Conservation (phyloP, 2,329 filamentous ascomycete genomes). For the Stachybotrys elegans region DNA sequence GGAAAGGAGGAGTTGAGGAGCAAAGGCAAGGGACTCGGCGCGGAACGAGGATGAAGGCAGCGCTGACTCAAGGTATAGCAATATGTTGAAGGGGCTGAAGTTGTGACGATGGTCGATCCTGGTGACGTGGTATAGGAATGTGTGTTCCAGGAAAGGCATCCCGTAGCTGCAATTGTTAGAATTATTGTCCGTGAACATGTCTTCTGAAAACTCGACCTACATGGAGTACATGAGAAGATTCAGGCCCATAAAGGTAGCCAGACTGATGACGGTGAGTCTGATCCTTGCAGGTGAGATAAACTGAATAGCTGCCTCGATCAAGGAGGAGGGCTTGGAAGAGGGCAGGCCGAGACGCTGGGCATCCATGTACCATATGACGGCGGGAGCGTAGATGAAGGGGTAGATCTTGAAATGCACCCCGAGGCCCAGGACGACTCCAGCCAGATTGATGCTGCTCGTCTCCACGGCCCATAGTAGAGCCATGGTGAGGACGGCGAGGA, state of each 20-base stretch:
- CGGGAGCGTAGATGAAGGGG: slow-evolving; percentile 88
- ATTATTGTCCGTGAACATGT: too few relatives aligned
- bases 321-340: slow-evolving; percentile 11
- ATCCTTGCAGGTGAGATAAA: slow-evolving; percentile 54
- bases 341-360: slow-evolving; percentile 33
- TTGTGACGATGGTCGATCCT: slow-evolving; percentile 97
- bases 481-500: slow-evolving; percentile 80
- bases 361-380: slow-evolving; percentile 78
- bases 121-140: slow-evolving; percentile 86
- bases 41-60: slow-evolving; percentile 35
- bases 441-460: slow-evolving; percentile 54
- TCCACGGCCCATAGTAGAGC: slow-evolving; percentile 79
- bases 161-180: slow-evolving; percentile 57
- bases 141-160: slow-evolving; percentile 77
- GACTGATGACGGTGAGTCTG: slow-evolving; percentile 56
- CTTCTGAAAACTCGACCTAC: slow-evolving; percentile 52
- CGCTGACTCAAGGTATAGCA: slow-evolving; percentile 82
- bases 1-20: slow-evolving; percentile 81
- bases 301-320: slow-evolving; percentile 16
- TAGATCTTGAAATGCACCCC: slow-evolving; percentile 98
- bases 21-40: slow-evolving; percentile 78
- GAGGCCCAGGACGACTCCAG: slow-evolving; percentile 72
- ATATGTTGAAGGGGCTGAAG: slow-evolving; percentile 92
- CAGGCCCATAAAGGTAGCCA: slow-evolving; percentile 66
- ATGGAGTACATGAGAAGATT: slow-evolving; percentile 75